Percentiles rank a stretch among this genome's conserved stretches.
These are phyloP conservation scores for Hypoxylon rickii DNA, from an alignment of 495 filamentous ascomycete species.

Conservation along the genomic window DNA sequence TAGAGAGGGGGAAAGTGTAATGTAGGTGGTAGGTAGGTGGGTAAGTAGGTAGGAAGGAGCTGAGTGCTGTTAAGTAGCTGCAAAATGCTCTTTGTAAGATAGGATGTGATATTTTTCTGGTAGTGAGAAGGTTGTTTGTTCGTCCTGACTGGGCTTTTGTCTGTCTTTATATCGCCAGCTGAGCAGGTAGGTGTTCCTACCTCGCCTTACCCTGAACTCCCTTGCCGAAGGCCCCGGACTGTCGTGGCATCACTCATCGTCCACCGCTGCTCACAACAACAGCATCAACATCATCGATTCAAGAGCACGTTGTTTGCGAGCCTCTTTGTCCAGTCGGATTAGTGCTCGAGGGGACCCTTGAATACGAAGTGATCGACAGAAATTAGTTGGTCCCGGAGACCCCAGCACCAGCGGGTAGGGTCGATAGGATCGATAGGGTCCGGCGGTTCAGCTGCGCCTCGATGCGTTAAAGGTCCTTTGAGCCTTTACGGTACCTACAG, in stretches of 20 bases:
- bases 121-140: not conserved
- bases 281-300: too few species aligned
- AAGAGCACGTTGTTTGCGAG: slow-evolving; percentile 18
- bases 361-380: slow-evolving; percentile 41
- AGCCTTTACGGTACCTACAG: not conserved
- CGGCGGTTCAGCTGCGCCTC: not conserved
- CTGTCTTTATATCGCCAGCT: not conserved
- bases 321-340: slow-evolving; percentile 13
- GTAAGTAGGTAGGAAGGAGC: not conserved
- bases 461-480: too few species aligned
- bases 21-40: not conserved
- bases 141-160: not conserved
- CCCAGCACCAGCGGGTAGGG: slow-evolving; percentile 1
- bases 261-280: too few species aligned
- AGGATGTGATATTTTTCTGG: not conserved
- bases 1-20: not conserved
- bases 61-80: not conserved
- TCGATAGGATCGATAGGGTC: not conserved
- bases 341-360: not conserved
- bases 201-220: too few species aligned
- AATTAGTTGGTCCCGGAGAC: not conserved
- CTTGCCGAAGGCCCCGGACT: not conserved
- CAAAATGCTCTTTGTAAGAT: not conserved
- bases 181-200: not conserved
- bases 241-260: not conserved